These are phyloP conservation scores for Funneliformis caledonium DNA, from an alignment of 371 early-diverging fungal genomes.

Conservation along the genomic window DNA sequence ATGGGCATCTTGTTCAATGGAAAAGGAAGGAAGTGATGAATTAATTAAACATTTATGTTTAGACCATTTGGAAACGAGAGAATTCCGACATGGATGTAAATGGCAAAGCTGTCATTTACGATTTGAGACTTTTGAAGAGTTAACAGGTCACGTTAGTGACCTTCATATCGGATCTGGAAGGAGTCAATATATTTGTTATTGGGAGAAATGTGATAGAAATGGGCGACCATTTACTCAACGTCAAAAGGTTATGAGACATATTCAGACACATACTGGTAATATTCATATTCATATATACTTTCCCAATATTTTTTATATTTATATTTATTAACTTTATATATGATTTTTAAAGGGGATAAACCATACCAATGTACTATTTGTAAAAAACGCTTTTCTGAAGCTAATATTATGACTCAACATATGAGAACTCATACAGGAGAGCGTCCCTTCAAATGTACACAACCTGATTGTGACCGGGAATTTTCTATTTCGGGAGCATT, in stretches of 20 bases:
- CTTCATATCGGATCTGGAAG: constrained; percentile 76
- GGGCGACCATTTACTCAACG: constrained; percentile 75
- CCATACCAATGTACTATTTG: constrained; percentile 83
- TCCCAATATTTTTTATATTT: neutral
- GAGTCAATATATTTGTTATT: constrained; percentile 78
- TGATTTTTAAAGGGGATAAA: constrained; percentile 51
- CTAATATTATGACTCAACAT: constrained; percentile 75
- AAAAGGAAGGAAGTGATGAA: constrained; percentile 59
- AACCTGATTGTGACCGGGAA: constrained; percentile 77
- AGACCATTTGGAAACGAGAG: constrained; percentile 57
- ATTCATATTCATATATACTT: neutral
- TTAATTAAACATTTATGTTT: constrained; percentile 70
- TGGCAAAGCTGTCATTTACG: constrained; percentile 62
- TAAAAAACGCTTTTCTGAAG: constrained; percentile 73
- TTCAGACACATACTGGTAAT: constrained; percentile 42
- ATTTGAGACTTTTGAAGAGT: constrained; percentile 67
- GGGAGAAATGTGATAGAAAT: constrained; percentile 73
- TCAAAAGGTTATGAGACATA: constrained; percentile 65
- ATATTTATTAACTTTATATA: neutral
- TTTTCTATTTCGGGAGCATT: constrained; percentile 79
- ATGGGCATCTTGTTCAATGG: constrained; percentile 77
- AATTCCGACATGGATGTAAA: constrained; percentile 57
- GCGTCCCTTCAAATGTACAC: constrained; percentile 86
- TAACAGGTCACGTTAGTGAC: constrained; percentile 75
- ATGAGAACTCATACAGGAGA: constrained; percentile 87